A percentile compares a stretch with the other conserved stretches of the same genome.
Conservation (phyloP, 2,329 filamentous ascomycete species). For the Ramularia endophylla region DNA sequence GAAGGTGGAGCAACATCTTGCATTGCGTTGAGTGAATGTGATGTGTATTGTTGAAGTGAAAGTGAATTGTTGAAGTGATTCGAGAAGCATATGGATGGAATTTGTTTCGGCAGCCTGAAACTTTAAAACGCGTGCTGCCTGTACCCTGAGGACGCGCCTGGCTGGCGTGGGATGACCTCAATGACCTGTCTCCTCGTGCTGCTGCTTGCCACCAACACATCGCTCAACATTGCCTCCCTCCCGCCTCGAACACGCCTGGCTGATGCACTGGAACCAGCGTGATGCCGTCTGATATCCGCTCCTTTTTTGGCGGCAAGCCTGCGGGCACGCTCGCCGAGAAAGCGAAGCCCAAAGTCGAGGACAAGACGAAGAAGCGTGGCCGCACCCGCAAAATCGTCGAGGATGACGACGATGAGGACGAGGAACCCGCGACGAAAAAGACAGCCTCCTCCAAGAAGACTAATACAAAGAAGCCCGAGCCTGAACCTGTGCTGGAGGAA, state of each 20-base stretch:
- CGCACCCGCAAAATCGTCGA: constrained; percentile 65
- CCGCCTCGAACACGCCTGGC: no score
- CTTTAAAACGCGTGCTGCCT: no score
- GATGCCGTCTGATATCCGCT: constrained; percentile 84
- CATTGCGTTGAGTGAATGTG: not conserved
- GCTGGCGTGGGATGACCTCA: no score
- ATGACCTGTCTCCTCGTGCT: no score
- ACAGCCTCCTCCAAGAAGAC: constrained; percentile 47
- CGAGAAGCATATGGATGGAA: no score
- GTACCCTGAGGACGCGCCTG: no score
- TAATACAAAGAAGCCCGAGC: constrained; percentile 49
- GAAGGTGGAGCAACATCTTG: no score
- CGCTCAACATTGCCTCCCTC: no score
- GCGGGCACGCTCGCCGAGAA: constrained; percentile 44
- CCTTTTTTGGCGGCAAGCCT: constrained; percentile 78
- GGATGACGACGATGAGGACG: constrained; percentile 64
- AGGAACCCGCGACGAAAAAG: constrained; percentile 15
- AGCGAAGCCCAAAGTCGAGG: constrained; percentile 24
- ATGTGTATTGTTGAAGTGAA: no score
- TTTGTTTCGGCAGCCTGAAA: no score
- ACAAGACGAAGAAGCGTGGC: constrained; percentile 42
- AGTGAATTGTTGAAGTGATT: no score
- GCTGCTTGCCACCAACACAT: not conserved
- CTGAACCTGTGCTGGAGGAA: constrained; percentile 37
- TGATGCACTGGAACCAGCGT: not conserved